Evolutionary conservation across 306 rosid species (phyloP).

Genomic region (Hippophae gyantsensis): DNA sequence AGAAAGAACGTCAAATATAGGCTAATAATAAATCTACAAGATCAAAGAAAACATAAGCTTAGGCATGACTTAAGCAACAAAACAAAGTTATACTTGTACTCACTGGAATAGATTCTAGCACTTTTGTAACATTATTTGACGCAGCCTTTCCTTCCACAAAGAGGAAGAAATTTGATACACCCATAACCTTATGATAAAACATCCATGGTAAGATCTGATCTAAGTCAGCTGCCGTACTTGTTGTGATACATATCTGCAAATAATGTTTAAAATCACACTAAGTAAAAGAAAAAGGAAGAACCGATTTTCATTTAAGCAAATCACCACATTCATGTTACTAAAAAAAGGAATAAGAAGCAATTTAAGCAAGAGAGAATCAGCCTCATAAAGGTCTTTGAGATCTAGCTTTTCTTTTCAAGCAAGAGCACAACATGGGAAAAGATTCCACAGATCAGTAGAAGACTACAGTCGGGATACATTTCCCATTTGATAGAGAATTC

Average conservation of each 20-base stretch:
- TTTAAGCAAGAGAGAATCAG: no score
- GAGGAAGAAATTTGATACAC: conserved; percentile 68
- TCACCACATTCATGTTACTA: no score
- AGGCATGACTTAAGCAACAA: conserved; percentile 11
- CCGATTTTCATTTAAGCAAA: no score
- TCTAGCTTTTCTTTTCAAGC: not conserved
- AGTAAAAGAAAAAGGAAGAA: not conserved
- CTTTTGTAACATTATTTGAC: conserved; percentile 60
- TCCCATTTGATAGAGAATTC: not conserved
- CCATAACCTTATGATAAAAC: conserved; percentile 92
- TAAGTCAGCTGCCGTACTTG: conserved; percentile 84
- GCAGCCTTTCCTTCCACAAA: conserved; percentile 98
- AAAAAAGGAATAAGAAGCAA: no score
- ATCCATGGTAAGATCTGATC: conserved; percentile 98
- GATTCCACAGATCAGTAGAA: not conserved
- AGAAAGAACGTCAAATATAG: conserved; percentile 17
- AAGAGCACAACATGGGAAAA: not conserved
- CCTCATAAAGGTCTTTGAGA: no score
- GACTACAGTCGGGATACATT: not conserved
- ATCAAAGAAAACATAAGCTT: conserved; percentile 5
- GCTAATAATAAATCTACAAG: not conserved
- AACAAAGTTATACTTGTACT: conserved; percentile 24
- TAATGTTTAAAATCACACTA: conserved; percentile 14
- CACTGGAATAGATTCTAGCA: conserved; percentile 81
- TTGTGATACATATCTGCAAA: conserved; percentile 70